Base-by-base conservation (phyloP, 2,329 filamentous ascomycete species). In the Phialophora tarda region DNA sequence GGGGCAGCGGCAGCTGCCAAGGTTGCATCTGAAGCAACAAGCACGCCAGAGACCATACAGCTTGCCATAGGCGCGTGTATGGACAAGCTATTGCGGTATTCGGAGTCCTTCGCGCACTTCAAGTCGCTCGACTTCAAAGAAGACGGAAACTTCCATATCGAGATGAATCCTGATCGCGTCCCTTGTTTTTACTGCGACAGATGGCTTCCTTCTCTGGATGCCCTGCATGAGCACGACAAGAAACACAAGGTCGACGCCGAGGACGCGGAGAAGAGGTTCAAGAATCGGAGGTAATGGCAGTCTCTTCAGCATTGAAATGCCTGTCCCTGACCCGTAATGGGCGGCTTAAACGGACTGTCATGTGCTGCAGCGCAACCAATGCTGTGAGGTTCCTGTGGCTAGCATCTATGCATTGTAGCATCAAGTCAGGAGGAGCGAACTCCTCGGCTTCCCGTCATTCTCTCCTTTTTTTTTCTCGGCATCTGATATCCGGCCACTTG, bases 391-490 rank as follows among this genome's bases (percentile, higher is more conserved):
- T 44, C 38, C 17, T n/a, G 17, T 44, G 38, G 38, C 6, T n/a
- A 44, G 38, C 17, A 44, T 44, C 17, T 44, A 4, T 6, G 38
- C 14, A 7, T 41, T 41, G 38, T 41, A 41, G 38, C 14, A 17
- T 41, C 38, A 7, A 7, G 6, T 8, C 38, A 44, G 14, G 38
- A n/a, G 38, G 38, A 44, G 17, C 17, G 38, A n/a, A n/a, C 17
- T 41, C 38, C 14, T 44, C 38, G 38, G 17, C 14, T 44, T n/a
- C 7, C 38, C 56, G 24, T 17, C 53, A 44, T 63, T 23, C 12
- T 64, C 8, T 59, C 62, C 26, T 21, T 38, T 44, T 61, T 61
- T 34, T 11, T 66, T 7, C 62, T 34, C 28, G 53, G 53, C 53
- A 8, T 28, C 53, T 21, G 26, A 55, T 55, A 21, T 55, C 53